These are phyloP conservation scores for Solanum habrochaites DNA, from an alignment of 257 asterid genomes.

Conservation along the genomic window DNA sequence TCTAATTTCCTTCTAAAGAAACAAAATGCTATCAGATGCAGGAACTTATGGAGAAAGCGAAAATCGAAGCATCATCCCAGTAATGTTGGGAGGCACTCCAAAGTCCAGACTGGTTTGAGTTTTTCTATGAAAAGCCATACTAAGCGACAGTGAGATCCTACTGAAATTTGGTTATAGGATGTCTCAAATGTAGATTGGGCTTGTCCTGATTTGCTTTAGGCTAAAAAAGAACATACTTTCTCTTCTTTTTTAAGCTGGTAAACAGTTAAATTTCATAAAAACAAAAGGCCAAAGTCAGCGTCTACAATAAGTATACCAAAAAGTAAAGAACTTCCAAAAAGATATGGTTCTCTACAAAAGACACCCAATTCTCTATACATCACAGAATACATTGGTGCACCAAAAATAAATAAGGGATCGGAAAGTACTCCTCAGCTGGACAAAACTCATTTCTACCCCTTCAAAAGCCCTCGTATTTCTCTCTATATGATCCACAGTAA, in stretches of 20 bases:
- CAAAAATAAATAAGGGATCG: neutral
- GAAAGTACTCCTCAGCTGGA: neutral
- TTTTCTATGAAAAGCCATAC: neutral
- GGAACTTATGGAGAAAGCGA: neutral
- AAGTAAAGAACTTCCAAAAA: neutral
- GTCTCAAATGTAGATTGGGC: neutral
- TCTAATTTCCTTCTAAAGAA: neutral
- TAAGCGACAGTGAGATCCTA: neutral
- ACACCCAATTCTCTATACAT: neutral
- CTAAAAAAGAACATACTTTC: neutral
- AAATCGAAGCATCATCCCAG: neutral
- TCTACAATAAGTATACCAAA: neutral
- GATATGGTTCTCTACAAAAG: neutral
- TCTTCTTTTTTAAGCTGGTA: neutral
- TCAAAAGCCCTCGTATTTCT: neutral
- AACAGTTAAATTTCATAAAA: neutral
- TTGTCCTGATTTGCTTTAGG: neutral
- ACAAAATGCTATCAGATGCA: neutral
- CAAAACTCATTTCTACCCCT: neutral
- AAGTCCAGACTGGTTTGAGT: neutral
- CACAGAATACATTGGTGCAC: neutral
- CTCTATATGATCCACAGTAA: neutral
- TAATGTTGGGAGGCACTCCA: neutral
- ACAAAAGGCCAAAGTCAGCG: neutral
- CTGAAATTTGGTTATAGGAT: neutral